Percentiles rank a stretch among this genome's conserved stretches.
Evolutionary conservation across 1,284 basidiomycete species (phyloP).

Genomic region (Marasmius tenuissimus): DNA sequence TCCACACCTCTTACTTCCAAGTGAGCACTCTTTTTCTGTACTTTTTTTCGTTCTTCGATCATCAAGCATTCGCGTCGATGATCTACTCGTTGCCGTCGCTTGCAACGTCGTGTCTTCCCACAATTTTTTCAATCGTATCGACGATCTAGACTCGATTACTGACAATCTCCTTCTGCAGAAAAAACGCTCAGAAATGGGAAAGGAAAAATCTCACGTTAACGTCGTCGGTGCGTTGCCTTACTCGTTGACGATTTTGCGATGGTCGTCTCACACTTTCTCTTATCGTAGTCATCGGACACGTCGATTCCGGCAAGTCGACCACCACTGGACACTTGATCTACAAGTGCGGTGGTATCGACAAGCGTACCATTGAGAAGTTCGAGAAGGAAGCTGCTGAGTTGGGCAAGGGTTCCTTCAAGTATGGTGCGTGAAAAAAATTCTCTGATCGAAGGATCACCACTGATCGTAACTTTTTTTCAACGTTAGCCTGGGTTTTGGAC

Average conservation of each 20-base stretch:
- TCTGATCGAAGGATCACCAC: constrained; percentile 15
- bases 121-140: not conserved
- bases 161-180: constrained; percentile 20
- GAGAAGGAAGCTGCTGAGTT: constrained; percentile 99
- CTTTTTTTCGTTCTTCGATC: constrained; percentile 10
- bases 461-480: constrained; percentile 23
- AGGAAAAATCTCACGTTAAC: constrained; percentile 88
- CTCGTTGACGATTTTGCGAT: constrained; percentile 16
- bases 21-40: constrained; percentile 41
- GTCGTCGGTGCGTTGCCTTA: constrained; percentile 75
- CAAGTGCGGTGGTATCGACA: constrained; percentile 99
- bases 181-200: constrained; percentile 78
- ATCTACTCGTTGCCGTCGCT: not conserved
- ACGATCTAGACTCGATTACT: not conserved
- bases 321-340: constrained; percentile 99
- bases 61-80: constrained; percentile 4
- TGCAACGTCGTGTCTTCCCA: not conserved
- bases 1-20: constrained; percentile 39
- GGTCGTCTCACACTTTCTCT: constrained; percentile 13
- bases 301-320: constrained; percentile 98
- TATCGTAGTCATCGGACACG: constrained; percentile 89
- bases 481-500: constrained; percentile 96
- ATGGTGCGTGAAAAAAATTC: constrained; percentile 57
- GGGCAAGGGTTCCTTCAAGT: constrained; percentile 99
- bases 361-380: constrained; percentile 99